These are phyloP conservation scores for Prillingera fragicola DNA, from an alignment of 1,284 basidiomycete genomes.

Conservation along the genomic window DNA sequence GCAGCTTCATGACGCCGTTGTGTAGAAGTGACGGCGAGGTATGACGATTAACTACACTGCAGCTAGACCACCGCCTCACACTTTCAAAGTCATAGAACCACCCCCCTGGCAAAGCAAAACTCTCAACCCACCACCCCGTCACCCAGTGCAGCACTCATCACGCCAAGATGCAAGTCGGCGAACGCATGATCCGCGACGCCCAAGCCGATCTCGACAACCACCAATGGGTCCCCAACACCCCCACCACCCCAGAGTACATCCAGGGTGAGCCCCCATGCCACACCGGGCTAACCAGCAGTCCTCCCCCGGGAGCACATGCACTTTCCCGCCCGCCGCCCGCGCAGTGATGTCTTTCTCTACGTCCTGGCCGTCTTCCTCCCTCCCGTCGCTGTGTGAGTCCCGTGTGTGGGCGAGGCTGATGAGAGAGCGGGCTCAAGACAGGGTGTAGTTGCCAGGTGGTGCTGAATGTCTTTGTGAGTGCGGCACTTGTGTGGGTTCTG, in stretches of 20 bases:
- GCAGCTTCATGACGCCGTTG: too few species aligned
- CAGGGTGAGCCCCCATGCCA: not conserved
- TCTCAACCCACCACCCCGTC: not conserved
- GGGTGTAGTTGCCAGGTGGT: conserved; percentile 6
- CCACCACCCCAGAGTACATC: too few species aligned
- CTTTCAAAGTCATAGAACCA: too few species aligned
- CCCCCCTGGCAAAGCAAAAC: not conserved
- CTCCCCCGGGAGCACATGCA: not conserved
- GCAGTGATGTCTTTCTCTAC: conserved; percentile 4
- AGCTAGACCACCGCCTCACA: too few species aligned
- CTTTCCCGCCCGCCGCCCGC: not conserved
- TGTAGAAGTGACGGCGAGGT: too few species aligned
- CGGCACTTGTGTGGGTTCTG: too few species aligned
- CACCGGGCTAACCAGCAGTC: not conserved
- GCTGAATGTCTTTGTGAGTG: conserved; percentile 8
- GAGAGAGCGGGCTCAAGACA: conserved; percentile 1
- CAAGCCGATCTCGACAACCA: not conserved
- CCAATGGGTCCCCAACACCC: not conserved
- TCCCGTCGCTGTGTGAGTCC: conserved; percentile 7
- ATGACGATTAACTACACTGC: too few species aligned
- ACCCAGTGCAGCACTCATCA: not conserved
- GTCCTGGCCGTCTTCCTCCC: conserved; percentile 8
- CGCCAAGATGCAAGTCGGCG: too few species aligned
- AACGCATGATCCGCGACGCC: not conserved
- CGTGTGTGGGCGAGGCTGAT: not conserved